These are phyloP conservation scores for Spongospora subterranea DNA, from an alignment of 208 protist species.

Conservation along the genomic window DNA sequence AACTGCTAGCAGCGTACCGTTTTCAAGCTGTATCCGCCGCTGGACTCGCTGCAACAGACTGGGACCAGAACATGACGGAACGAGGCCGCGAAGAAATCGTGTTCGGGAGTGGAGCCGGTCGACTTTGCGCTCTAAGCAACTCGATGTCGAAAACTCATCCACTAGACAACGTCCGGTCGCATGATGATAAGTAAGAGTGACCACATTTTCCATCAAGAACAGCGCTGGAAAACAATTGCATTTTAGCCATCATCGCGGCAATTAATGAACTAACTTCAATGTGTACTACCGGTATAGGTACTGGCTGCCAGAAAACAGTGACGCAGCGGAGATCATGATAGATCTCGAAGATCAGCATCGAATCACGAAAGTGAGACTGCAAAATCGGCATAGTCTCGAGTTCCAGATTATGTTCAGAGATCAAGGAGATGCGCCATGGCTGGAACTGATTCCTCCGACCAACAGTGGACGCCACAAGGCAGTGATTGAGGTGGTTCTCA, in stretches of 20 bases:
- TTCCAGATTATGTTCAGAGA: constrained; percentile 47
- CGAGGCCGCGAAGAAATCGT: constrained; percentile 11
- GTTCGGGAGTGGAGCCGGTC: neutral
- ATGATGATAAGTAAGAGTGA: constrained; percentile 51
- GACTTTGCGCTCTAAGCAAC: neutral
- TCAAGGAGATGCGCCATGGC: neutral
- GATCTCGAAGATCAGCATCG: neutral
- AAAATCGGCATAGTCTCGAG: constrained; percentile 54
- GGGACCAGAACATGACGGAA: neutral
- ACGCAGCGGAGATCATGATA: constrained; percentile 33
- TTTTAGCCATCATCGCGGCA: too few species aligned
- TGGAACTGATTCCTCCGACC: neutral
- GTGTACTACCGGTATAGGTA: too few species aligned
- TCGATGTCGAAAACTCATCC: constrained; percentile 30
- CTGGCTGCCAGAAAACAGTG: constrained; percentile 6
- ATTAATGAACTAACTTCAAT: too few species aligned
- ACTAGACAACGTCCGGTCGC: constrained; percentile 34
- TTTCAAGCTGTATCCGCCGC: neutral
- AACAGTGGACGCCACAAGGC: constrained; percentile 30
- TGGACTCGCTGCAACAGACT: neutral
- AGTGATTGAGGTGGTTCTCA: neutral
- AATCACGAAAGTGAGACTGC: constrained; percentile 6
- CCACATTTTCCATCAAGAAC: too few species aligned
- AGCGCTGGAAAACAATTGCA: too few species aligned
- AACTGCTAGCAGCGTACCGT: constrained; percentile 1